phyloP scores from a whole-genome alignment of 768 basidiomycete species.

The Russula foetens region DNA sequence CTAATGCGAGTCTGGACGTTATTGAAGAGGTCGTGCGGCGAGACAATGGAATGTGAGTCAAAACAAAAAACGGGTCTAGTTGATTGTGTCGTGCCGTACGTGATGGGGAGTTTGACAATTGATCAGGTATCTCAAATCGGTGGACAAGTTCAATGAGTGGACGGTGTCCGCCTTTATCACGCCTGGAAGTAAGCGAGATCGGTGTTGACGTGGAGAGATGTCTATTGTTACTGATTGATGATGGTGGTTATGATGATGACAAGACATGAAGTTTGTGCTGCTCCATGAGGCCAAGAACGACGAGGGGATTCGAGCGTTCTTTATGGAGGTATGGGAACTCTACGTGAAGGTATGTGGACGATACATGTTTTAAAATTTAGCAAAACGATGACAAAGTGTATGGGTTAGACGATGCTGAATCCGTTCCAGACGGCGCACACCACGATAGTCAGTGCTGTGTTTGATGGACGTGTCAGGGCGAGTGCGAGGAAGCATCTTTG shows the following conservation, averaged over 20 bases:
- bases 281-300: slow-evolving; percentile 96
- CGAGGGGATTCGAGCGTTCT: slow-evolving; percentile 89
- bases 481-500: slow-evolving; percentile 81
- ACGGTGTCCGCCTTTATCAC: slow-evolving; percentile 95
- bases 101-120: slow-evolving; percentile 4
- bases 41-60: slow-evolving; percentile 69
- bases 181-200: slow-evolving; percentile 67
- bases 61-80: not conserved
- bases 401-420: slow-evolving; percentile 69
- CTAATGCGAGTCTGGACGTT: slow-evolving; percentile 90
- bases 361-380: no score
- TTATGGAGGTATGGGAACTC: slow-evolving; percentile 93
- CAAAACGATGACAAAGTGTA: no score
- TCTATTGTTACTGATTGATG: slow-evolving; percentile 10
- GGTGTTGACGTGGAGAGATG: not conserved
- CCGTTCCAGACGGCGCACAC: slow-evolving; percentile 95
- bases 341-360: slow-evolving; percentile 76
- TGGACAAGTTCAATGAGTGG: slow-evolving; percentile 99
- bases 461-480: slow-evolving; percentile 77
- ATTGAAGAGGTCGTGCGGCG: slow-evolving; percentile 89
- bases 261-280: slow-evolving; percentile 93
- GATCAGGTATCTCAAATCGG: slow-evolving; percentile 83
- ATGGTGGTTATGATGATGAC: slow-evolving; percentile 14
- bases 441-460: slow-evolving; percentile 66
- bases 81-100: not conserved